A percentile compares a stretch with the other conserved stretches of the same genome.
These are phyloP conservation scores for Arctostaphylos glauca DNA, from an alignment of 148 eudicot genomes.

Conservation along the genomic window DNA sequence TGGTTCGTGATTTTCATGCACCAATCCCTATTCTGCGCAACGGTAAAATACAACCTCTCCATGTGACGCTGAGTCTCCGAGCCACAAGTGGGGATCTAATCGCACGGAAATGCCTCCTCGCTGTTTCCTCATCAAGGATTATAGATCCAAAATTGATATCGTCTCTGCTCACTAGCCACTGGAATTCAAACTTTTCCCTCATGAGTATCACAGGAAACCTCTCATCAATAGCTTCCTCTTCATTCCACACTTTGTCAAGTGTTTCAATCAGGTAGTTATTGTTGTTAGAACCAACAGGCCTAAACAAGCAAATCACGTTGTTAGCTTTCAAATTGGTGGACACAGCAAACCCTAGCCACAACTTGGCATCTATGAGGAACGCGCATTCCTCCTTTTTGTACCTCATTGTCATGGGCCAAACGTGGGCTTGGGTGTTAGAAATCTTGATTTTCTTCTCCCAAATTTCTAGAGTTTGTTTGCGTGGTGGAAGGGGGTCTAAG, in stretches of 20 bases:
- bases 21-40: background rate
- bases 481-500: background rate
- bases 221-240: background rate
- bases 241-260: background rate
- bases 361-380: background rate
- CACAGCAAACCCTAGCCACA: background rate
- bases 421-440: background rate
- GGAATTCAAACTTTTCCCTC: background rate
- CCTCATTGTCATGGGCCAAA: background rate
- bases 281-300: background rate
- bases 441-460: background rate
- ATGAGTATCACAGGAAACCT: background rate
- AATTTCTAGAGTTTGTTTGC: background rate
- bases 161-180: background rate
- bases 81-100: background rate
- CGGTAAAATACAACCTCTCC: background rate
- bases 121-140: background rate
- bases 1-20: background rate
- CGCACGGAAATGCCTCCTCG: background rate
- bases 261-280: background rate
- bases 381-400: background rate
- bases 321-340: background rate
- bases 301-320: background rate
- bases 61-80: background rate
- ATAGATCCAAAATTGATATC: background rate